A percentile compares a stretch with the other conserved stretches of the same genome.
These are phyloP conservation scores for Coelastrella sp. DNA, from an alignment of 139 green algal species.

Conservation along the genomic window DNA sequence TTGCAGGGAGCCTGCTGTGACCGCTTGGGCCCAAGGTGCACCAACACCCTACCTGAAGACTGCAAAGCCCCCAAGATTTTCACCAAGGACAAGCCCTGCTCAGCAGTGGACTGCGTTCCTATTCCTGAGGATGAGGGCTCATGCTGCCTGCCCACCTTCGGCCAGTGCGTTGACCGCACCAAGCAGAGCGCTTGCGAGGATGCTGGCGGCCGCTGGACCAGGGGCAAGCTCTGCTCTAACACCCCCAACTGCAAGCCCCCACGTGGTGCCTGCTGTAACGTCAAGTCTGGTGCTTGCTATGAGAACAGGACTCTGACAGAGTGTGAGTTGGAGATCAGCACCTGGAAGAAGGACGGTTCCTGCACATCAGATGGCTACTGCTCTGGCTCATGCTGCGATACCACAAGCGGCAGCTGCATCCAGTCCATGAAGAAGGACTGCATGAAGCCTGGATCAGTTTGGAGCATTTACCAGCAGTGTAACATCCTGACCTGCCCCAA, in stretches of 20 bases:
- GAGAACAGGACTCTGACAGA: neutral
- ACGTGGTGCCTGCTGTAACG: constrained; percentile 24
- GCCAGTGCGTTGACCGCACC: constrained; percentile 6
- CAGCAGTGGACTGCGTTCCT: neutral
- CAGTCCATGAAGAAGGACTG: constrained; percentile 15
- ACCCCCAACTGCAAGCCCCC: constrained; percentile 10
- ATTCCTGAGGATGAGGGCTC: neutral
- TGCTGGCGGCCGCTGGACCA: constrained; percentile 8
- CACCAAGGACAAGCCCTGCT: neutral
- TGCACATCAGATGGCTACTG: constrained; percentile 16
- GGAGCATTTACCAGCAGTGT: constrained; percentile 34
- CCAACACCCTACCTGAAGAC: neutral
- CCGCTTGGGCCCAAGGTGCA: neutral
- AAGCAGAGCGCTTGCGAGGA: neutral
- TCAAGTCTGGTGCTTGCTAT: neutral
- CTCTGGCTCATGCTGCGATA: constrained; percentile 29
- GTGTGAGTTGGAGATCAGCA: neutral
- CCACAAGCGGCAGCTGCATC: neutral
- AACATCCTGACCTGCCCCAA: constrained; percentile 15
- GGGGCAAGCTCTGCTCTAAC: neutral
- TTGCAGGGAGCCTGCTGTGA: constrained; percentile 35
- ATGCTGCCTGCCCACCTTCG: constrained; percentile 10
- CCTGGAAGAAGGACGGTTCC: neutral
- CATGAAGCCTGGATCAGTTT: neutral
- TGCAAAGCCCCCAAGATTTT: constrained; percentile 1